These are phyloP conservation scores for Starmerella vaccinii DNA, from an alignment of 805 yeast genomes.

Conservation along the genomic window DNA sequence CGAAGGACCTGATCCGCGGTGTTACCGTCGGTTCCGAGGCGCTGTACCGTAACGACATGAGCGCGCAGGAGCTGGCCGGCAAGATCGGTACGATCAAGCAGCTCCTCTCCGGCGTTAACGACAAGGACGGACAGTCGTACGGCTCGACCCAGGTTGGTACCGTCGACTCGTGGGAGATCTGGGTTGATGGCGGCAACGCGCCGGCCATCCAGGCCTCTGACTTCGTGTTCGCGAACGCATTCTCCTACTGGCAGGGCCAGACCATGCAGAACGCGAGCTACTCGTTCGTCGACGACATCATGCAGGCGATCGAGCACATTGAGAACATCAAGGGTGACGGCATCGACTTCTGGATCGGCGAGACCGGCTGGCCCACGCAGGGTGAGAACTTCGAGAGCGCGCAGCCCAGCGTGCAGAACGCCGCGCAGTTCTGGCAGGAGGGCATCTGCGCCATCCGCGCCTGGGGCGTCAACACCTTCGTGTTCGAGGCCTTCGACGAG, in stretches of 20 bases:
- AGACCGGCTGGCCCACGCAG: conserved; percentile 92
- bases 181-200: conserved; percentile 65
- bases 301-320: conserved; percentile 88
- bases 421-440: conserved; percentile 71
- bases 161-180: conserved; percentile 90
- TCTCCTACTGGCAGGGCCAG: conserved; percentile 99
- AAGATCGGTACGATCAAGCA: conserved; percentile 54
- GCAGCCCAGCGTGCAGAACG: conserved; percentile 61
- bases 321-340: conserved; percentile 85
- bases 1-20: conserved; percentile 52
- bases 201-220: conserved; percentile 75
- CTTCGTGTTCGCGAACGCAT: conserved; percentile 83
- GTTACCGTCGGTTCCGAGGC: conserved; percentile 94
- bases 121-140: conserved; percentile 73
- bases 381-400: conserved; percentile 65
- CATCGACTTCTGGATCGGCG: conserved; percentile 89
- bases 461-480: conserved; percentile 90
- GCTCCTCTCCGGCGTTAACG: conserved; percentile 51
- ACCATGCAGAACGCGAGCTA: conserved; percentile 68
- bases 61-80: conserved; percentile 62
- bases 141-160: conserved; percentile 70
- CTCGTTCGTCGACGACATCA: conserved; percentile 92
- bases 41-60: conserved; percentile 77
- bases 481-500: conserved; percentile 93
- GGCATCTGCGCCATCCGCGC: conserved; percentile 89